These are phyloP conservation scores for Myxozyma mucilagina DNA, from an alignment of 805 yeast species.

Conservation along the genomic window DNA sequence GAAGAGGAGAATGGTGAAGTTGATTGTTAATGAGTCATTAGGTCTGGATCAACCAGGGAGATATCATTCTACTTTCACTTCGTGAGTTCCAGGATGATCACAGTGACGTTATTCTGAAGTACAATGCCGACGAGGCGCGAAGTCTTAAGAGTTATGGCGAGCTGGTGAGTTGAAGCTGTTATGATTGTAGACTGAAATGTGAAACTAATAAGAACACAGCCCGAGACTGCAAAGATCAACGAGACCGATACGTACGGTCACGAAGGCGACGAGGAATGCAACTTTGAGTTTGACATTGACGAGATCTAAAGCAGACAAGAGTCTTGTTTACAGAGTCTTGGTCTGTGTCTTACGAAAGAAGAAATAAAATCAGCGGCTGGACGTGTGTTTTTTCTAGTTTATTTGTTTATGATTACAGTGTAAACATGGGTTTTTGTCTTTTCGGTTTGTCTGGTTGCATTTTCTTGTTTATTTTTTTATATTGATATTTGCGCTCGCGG, in stretches of 20 bases:
- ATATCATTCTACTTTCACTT: constrained; percentile 88
- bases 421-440: background rate
- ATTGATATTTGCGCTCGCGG: background rate
- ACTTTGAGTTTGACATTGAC: constrained; percentile 94
- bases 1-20: background rate
- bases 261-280: constrained; percentile 95
- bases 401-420: background rate
- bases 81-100: constrained; percentile 99
- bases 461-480: background rate
- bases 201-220: constrained; percentile 41
- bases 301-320: constrained; percentile 60
- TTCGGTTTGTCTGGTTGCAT: background rate
- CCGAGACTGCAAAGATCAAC: constrained; percentile 94
- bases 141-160: constrained; percentile 93
- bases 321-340: background rate
- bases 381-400: background rate
- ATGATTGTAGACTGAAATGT: background rate
- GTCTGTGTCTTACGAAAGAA: too few relatives aligned
- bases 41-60: constrained; percentile 97
- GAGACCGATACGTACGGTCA: constrained; percentile 97
- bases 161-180: constrained; percentile 42
- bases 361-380: too few relatives aligned
- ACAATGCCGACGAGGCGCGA: constrained; percentile 97
- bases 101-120: constrained; percentile 97
- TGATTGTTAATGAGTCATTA: background rate